Conservation (phyloP, 257 asterid species). For the Fraxinus cuspidata region DNA sequence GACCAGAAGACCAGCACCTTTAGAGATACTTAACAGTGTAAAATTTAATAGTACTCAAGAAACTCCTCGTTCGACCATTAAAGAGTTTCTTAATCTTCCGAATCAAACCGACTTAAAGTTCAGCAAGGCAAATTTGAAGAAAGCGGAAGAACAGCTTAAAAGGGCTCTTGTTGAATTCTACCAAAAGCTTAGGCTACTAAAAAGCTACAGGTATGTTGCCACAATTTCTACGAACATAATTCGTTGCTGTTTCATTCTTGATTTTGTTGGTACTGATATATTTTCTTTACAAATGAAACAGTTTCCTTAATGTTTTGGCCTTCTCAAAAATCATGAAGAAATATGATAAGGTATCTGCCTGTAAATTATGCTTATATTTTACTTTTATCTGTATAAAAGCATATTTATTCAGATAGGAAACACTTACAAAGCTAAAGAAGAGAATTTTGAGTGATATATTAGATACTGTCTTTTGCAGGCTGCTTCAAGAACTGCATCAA, state of each 20-base stretch:
- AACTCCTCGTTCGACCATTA: constrained; percentile 49
- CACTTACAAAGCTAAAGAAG: no score
- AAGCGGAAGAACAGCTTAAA: constrained; percentile 44
- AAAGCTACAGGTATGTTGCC: constrained; percentile 46
- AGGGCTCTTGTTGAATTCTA: constrained; percentile 51
- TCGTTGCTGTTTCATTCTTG: not conserved
- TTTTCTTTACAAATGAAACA: constrained; percentile 28
- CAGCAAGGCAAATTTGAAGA: constrained; percentile 46
- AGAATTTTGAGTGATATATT: not conserved
- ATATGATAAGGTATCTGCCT: constrained; percentile 52
- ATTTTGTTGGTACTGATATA: not conserved
- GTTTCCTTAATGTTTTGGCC: constrained; percentile 54
- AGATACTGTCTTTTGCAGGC: constrained; percentile 28
- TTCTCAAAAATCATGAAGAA: constrained; percentile 64
- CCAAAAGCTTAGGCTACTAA: constrained; percentile 47
- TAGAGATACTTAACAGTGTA: constrained; percentile 42
- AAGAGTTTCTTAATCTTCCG: constrained; percentile 41
- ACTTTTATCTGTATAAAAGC: no score
- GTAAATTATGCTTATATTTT: not conserved
- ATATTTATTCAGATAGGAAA: no score
- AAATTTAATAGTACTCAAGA: constrained; percentile 37
- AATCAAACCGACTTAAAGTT: constrained; percentile 42
- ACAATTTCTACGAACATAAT: no score
- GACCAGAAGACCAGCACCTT: constrained; percentile 30
- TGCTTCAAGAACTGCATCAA: constrained; percentile 50